These are phyloP conservation scores for Ustilago bromivora DNA, from an alignment of 1,284 basidiomycete genomes.

Conservation along the genomic window DNA sequence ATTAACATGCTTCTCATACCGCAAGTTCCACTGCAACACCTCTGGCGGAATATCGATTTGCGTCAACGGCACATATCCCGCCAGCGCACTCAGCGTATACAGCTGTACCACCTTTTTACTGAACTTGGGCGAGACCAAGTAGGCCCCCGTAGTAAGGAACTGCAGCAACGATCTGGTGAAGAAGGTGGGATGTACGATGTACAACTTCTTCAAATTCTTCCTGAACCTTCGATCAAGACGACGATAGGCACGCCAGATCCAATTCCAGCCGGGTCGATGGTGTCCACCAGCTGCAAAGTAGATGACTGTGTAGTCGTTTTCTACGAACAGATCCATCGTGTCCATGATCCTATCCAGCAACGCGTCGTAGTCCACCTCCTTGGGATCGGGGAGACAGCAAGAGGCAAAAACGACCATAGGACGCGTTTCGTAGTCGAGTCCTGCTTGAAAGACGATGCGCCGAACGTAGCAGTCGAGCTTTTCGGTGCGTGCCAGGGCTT, in stretches of 20 bases:
- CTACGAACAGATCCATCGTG: conserved; percentile 69
- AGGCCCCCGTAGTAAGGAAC: conserved; percentile 84
- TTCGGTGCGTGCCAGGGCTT: conserved; percentile 47
- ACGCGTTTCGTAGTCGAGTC: conserved; percentile 87
- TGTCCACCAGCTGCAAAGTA: conserved; percentile 84
- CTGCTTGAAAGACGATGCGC: conserved; percentile 84
- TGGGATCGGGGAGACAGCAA: conserved; percentile 77
- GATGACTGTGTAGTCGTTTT: conserved; percentile 85
- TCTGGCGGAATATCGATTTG: conserved; percentile 86
- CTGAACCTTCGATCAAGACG: conserved; percentile 73
- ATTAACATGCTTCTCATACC: conserved; percentile 36
- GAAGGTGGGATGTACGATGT: conserved; percentile 85
- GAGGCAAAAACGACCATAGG: conserved; percentile 87
- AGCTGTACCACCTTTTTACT: conserved; percentile 83
- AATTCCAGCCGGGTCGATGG: conserved; percentile 83
- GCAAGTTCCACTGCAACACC: conserved; percentile 75
- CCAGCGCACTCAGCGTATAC: conserved; percentile 80
- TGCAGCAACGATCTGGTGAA: conserved; percentile 78
- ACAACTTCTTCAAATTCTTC: conserved; percentile 86
- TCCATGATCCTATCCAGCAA: conserved; percentile 73
- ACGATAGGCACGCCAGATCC: conserved; percentile 86
- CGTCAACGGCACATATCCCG: conserved; percentile 79
- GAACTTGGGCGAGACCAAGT: conserved; percentile 89
- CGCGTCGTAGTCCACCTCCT: conserved; percentile 80
- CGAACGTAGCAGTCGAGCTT: conserved; percentile 75